Base-by-base conservation (phyloP, 2,329 filamentous ascomycete species). In the Cytospora mali region DNA sequence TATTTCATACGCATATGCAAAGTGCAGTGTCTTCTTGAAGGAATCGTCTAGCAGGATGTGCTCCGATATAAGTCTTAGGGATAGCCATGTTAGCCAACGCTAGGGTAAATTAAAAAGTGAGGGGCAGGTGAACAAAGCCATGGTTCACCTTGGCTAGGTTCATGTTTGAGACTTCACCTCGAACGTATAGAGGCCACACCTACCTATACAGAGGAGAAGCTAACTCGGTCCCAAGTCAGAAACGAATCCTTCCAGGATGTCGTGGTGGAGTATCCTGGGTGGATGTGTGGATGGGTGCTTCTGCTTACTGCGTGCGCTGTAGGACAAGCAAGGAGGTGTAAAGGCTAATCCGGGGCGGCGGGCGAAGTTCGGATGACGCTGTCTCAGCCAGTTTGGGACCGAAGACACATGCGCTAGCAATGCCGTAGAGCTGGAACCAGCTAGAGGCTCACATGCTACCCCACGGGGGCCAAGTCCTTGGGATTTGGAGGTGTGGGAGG, bases 401-500 rank as follows among this genome's bases (percentile, higher is more conserved):
- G 16, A 18, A 28, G 13, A 9, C n/a, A 51, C 18, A 28, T 23
- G 31, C 21, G 21, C 42, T 23, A 25, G 28, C 31, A 39, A 48
- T 16, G 25, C 28, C 27, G 28, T 49, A 33, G 21, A 25, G 27
- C 42, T n/a, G 18, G 5, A 28, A n/a, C 25, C 18, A 58, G 46
- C 28, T 23, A 21, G 49, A 35, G 48, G 33, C 55, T 13, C 53
- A 42, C n/a, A 28, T 46, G 33, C n/a, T 54, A 54, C 57, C 57
- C 57, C 50, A 53, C 35, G 57, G 57, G 33, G 50, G 21, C 35
- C 31, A 42, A 18, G 5, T 11, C 46, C 48, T 59, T 53, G 50
- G 57, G 51, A 50, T 39, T 39, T 33, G 57, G 33, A 48, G 48
- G 50, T 48, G 57, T 33, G 46, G 35, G 16, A n/a, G n/a, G n/a